Evolutionary conservation across 2,329 filamentous ascomycete genomes (phyloP), one percentile per base, ranked within the genome.

Genomic region (Alternaria infectoria): DNA sequence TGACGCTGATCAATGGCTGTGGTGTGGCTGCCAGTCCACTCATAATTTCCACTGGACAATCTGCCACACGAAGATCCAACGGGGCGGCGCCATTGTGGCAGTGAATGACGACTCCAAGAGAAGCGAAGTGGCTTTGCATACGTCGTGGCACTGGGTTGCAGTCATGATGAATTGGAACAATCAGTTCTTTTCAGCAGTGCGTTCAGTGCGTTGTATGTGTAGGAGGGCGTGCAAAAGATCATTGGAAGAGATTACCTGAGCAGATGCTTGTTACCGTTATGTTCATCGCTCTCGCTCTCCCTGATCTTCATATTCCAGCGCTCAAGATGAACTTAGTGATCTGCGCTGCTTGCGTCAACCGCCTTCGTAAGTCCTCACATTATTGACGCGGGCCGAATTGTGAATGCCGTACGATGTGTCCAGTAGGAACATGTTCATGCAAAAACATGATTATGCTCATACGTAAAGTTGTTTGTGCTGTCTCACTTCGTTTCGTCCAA

Each of bases 11-110:
- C 36, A 50, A 57, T 62, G 60, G 60, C 60, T 59, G 56, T 28
- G 60, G 32, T 59, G 59, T 62, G 55, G 59, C 59, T 62, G 46
- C 40, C n/a, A 44, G 36, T 59, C 61, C 61, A 60, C 61, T 63
- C 32, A 52, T 50, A 55, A 63, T 63, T 57, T 62, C 56, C 49
- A 26, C 30, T 40, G 11, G n/a, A 12, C n/a, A 45, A 52, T 21
- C 26, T 52, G 46, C 54, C 54, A 58, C 17, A 45, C n/a, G 46
- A 58, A 52, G 12, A 30, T 50, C 52, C n/a, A 26, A 56, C 51
- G 28, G 30, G 43, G 30, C 49, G 28, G 49, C 30, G 30, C 49
- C 30, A 52, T 58, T 58, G 56, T 58, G 32, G 45, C 56, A 58
- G 30, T 51, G 55, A 30, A 57, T 57, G 55, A 51, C 23, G 55